Evolutionary conservation across 2,329 filamentous ascomycete genomes (phyloP).

Genomic region (Cladosporium sp.): DNA sequence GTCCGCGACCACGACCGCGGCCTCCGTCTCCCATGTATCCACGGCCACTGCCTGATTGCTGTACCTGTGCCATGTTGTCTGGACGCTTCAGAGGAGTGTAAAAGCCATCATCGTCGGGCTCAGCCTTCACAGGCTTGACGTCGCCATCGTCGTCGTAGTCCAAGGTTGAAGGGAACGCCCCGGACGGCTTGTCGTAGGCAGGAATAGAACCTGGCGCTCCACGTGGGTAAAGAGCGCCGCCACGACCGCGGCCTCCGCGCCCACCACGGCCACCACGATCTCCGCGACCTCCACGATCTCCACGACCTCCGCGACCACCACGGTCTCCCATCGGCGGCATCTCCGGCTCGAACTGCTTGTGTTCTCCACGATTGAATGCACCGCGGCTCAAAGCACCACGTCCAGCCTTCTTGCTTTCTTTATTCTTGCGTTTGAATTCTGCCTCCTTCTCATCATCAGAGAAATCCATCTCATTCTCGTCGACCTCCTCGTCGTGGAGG

Average conservation of each 20-base stretch:
- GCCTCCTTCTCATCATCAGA: conserved; percentile 95
- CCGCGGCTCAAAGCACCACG: conserved; percentile 20
- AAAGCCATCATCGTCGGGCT: conserved; percentile 21
- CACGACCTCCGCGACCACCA: conserved; percentile 14
- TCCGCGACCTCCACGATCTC: conserved; percentile 9
- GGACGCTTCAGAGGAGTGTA: conserved; percentile 45
- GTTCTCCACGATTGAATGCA: conserved; percentile 16
- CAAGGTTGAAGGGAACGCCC: conserved; percentile 9
- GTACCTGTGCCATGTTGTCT: conserved; percentile 43
- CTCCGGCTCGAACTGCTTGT: background rate
- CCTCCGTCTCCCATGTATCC: conserved; percentile 23
- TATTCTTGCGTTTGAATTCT: conserved; percentile 32
- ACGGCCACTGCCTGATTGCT: conserved; percentile 35
- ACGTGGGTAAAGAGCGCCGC: background rate
- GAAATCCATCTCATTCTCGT: conserved; percentile 84
- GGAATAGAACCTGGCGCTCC: conserved; percentile 3
- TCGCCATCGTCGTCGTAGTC: conserved; percentile 8
- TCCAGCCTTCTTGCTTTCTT: conserved; percentile 29
- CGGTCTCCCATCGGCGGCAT: background rate
- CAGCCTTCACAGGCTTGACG: background rate
- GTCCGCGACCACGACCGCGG: conserved; percentile 27
- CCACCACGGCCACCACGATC: background rate
- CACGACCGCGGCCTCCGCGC: background rate
- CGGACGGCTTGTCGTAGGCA: conserved; percentile 12
- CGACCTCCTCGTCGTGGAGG: conserved; percentile 86